phyloP scores from a whole-genome alignment of 2,329 filamentous ascomycete species.

The Aspergillus tamarii region DNA sequence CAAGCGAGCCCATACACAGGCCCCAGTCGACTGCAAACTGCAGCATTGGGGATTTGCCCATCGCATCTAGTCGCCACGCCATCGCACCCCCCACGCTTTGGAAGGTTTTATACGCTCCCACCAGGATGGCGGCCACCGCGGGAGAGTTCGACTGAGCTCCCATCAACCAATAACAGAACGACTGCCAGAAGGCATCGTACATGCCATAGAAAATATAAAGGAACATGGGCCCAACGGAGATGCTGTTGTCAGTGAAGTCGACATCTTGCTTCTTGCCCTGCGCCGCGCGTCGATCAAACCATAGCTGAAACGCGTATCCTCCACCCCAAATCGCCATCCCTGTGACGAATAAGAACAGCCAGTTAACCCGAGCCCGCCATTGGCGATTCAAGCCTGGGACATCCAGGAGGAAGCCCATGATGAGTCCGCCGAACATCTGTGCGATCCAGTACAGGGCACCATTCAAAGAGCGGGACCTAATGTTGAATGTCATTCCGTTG shows the following conservation, averaged over 20 bases:
- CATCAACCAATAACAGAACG: constrained; percentile 65
- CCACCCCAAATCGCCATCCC: constrained; percentile 61
- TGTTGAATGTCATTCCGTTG: constrained; percentile 59
- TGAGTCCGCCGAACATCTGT: constrained; percentile 58
- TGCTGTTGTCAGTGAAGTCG: constrained; percentile 51
- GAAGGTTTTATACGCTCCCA: constrained; percentile 53
- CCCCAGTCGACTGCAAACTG: constrained; percentile 54
- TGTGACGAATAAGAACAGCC: constrained; percentile 51
- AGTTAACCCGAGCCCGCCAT: constrained; percentile 52
- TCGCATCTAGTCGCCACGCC: constrained; percentile 51
- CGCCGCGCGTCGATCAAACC: constrained; percentile 52
- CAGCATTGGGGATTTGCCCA: constrained; percentile 40
- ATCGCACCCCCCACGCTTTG: constrained; percentile 50
- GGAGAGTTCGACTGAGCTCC: constrained; percentile 51
- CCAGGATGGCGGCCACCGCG: constrained; percentile 47
- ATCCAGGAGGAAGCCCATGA: constrained; percentile 47
- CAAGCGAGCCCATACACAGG: constrained; percentile 48
- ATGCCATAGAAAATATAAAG: constrained; percentile 73
- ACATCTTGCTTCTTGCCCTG: constrained; percentile 48
- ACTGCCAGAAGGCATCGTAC: constrained; percentile 70
- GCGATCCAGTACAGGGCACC: constrained; percentile 60
- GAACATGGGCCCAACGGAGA: constrained; percentile 66
- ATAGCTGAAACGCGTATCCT: constrained; percentile 68
- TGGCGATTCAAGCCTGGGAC: constrained; percentile 47
- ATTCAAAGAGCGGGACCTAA: constrained; percentile 60